A percentile compares a stretch with the other conserved stretches of the same genome.
These are phyloP conservation scores for Fraxinus platypoda DNA, from an alignment of 305 asterid genomes.

Conservation along the genomic window DNA sequence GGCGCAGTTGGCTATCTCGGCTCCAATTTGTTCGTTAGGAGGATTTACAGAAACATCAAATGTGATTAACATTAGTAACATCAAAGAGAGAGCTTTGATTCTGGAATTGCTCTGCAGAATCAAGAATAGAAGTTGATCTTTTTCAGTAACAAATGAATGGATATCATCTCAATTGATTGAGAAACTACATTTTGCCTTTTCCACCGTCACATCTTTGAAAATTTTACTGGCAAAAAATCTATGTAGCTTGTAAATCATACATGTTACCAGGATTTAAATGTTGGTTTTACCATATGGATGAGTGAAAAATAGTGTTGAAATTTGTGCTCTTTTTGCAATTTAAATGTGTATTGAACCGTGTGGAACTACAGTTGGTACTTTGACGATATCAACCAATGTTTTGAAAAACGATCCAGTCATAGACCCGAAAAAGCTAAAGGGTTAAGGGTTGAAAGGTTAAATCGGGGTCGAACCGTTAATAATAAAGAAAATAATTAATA, in stretches of 20 bases:
- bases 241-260: conserved; percentile 45
- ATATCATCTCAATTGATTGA: conserved; percentile 16
- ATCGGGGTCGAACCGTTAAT: too few relatives aligned
- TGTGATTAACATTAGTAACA: conserved; percentile 46
- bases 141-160: conserved; percentile 31
- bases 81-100: conserved; percentile 19
- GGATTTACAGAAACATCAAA: conserved; percentile 34
- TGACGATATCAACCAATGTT: not conserved
- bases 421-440: not conserved
- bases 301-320: not conserved
- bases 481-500: too few relatives aligned
- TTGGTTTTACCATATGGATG: not conserved
- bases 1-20: conserved; percentile 33
- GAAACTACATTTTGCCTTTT: conserved; percentile 23
- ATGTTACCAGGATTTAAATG: conserved; percentile 18
- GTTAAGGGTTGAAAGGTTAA: too few relatives aligned
- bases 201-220: conserved; percentile 21
- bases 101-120: conserved; percentile 22
- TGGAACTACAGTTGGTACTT: not conserved
- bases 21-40: conserved; percentile 26
- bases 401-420: not conserved
- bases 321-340: not conserved
- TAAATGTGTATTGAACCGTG: not conserved
- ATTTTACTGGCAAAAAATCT: conserved; percentile 17
- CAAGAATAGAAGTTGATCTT: conserved; percentile 3